Evolutionary conservation across 2,329 filamentous ascomycete species (phyloP).

Genomic region (Fusarium coicis): DNA sequence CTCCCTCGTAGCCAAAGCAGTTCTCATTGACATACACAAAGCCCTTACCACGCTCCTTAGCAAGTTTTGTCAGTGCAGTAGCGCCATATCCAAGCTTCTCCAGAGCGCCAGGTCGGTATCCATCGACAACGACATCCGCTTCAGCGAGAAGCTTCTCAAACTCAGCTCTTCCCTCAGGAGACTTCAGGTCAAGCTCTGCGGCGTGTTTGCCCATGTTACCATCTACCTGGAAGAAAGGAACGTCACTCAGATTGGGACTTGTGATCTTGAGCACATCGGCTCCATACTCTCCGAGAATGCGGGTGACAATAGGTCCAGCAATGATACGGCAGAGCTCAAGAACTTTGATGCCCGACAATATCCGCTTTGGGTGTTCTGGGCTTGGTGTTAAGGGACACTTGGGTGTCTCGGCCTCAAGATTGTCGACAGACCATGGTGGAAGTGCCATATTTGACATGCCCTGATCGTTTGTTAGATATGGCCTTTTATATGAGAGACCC

Average conservation of each 20-base stretch:
- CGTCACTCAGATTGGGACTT: slow-evolving; percentile 72
- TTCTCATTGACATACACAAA: slow-evolving; percentile 77
- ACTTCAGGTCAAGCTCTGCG: slow-evolving; percentile 71
- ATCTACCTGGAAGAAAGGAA: slow-evolving; percentile 78
- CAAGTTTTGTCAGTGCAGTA: slow-evolving; percentile 62
- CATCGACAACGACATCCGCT: slow-evolving; percentile 73
- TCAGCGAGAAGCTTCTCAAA: slow-evolving; percentile 71
- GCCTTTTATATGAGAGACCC: accelerated
- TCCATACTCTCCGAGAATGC: slow-evolving; percentile 79
- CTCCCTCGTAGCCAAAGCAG: slow-evolving; percentile 71
- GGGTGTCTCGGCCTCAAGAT: slow-evolving; percentile 61
- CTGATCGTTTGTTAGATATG: slow-evolving; percentile 46
- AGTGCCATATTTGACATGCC: slow-evolving; percentile 55
- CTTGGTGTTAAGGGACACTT: slow-evolving; percentile 52
- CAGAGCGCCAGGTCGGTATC: slow-evolving; percentile 74
- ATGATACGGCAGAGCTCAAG: slow-evolving; percentile 81
- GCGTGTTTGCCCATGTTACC: slow-evolving; percentile 78
- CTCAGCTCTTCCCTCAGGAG: slow-evolving; percentile 58
- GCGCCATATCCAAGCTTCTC: slow-evolving; percentile 72
- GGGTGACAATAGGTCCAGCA: slow-evolving; percentile 77
- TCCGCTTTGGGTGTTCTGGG: slow-evolving; percentile 39
- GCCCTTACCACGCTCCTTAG: slow-evolving; percentile 66
- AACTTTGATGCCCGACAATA: slow-evolving; percentile 73
- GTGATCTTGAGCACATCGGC: slow-evolving; percentile 80
- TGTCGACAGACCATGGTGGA: slow-evolving; percentile 61